Conservation (phyloP, 345 rosid species). For the Carallia pectinifolia region DNA sequence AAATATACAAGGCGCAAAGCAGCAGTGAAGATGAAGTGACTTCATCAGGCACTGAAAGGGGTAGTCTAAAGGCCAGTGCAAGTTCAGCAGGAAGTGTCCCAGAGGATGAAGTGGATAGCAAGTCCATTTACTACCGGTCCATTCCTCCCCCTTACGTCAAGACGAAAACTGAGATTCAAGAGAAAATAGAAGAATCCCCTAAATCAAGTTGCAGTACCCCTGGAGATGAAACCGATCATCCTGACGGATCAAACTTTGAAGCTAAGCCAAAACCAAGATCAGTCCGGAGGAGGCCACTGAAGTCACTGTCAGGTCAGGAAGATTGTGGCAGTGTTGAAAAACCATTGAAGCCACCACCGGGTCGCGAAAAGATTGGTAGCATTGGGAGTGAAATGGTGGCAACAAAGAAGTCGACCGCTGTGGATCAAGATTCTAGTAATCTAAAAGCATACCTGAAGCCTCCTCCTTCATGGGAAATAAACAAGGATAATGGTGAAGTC, state of each 20-base stretch:
- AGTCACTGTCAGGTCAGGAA: slow-evolving; percentile 31
- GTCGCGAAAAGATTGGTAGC: slow-evolving; percentile 3
- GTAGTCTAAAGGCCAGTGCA: slow-evolving; percentile 32
- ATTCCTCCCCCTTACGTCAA: slow-evolving; percentile 56
- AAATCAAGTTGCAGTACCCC: slow-evolving; percentile 14
- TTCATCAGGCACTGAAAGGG: slow-evolving; percentile 22
- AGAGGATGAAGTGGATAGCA: slow-evolving; percentile 39
- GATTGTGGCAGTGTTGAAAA: neutral
- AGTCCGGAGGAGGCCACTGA: slow-evolving; percentile 48
- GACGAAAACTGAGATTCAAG: slow-evolving; percentile 28
- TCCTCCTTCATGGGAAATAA: slow-evolving; percentile 16
- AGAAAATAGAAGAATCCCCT: slow-evolving; percentile 23
- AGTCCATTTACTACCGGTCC: slow-evolving; percentile 35
- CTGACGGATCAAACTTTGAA: slow-evolving; percentile 21
- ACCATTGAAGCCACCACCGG: slow-evolving; percentile 24
- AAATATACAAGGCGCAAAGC: slow-evolving; percentile 20
- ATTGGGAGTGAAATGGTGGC: neutral
- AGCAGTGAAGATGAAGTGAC: slow-evolving; percentile 48
- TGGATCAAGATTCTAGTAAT: slow-evolving; percentile 8
- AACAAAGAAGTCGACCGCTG: slow-evolving; percentile 9
- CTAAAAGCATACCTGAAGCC: slow-evolving; percentile 13
- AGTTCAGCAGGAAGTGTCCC: slow-evolving; percentile 46
- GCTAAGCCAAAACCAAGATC: slow-evolving; percentile 63
- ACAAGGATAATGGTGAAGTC: slow-evolving; percentile 9
- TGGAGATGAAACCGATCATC: slow-evolving; percentile 15